Evolutionary conservation across 2,329 filamentous ascomycete species (phyloP).

Genomic region (Aspergillus glaucus): DNA sequence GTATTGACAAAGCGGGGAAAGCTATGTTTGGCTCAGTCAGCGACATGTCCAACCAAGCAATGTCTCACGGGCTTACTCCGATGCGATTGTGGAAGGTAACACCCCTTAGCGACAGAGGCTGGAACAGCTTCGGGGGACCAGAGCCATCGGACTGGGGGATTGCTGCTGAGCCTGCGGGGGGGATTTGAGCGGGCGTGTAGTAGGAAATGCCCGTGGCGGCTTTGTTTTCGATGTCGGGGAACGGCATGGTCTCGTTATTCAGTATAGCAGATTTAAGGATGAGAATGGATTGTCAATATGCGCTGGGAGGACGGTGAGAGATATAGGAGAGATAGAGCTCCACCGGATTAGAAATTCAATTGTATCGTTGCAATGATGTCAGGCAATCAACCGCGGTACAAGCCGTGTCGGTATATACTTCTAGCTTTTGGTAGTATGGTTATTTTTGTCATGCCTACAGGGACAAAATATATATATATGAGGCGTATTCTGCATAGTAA

Average conservation of each 20-base stretch:
- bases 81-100: constrained; percentile 50
- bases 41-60: not conserved
- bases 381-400: not conserved
- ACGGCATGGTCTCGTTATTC: constrained; percentile 9
- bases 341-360: not conserved
- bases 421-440: too few relatives aligned
- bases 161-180: constrained; percentile 33
- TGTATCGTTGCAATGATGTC: not conserved
- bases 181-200: constrained; percentile 33
- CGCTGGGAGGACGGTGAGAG: not conserved
- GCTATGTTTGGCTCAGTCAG: not conserved
- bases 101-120: constrained; percentile 52
- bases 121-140: constrained; percentile 50
- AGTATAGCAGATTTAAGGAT: not conserved
- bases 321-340: not conserved
- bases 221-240: constrained; percentile 29
- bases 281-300: not conserved
- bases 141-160: constrained; percentile 38
- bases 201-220: constrained; percentile 37
- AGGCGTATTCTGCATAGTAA: too few relatives aligned
- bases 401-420: too few relatives aligned
- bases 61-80: constrained; percentile 6
- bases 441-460: too few relatives aligned
- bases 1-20: constrained; percentile 58
- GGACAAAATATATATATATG: too few relatives aligned